Base-by-base conservation (phyloP, 1,284 basidiomycete genomes). In the Peniophora sp. region DNA sequence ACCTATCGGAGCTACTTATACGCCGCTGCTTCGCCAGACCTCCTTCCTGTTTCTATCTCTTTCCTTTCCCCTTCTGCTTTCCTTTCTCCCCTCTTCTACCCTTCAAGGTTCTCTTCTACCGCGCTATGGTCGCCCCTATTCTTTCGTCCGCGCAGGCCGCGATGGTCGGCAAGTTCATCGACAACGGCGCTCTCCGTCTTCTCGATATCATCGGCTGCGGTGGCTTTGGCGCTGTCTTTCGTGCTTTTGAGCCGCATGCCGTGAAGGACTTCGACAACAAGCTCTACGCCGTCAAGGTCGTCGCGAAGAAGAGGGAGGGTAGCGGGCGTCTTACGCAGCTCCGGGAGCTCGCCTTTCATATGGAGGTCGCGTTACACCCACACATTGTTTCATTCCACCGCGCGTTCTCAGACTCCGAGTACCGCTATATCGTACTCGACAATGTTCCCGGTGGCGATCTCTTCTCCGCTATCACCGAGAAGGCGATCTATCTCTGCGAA, bases 181-280 rank as follows among this genome's bases (percentile, higher is more conserved):
- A 92, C 74, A 78, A 83, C 61, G 87, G 83, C 55, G 73, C 82
- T 44, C 81, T 97, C 55, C 84, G 95, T 70, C 88, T 97, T 60
- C 82, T 93, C 61, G 75, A 80, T 52, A 73, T 78, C 47, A 73
- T 93, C 49, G 91, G 88, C 43, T 72, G 81, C 45, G 91, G 91
- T 35, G 83, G 85, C 10, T 92, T 89, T 58, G 89, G 89, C 49
- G 81, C 84, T 51, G 90, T 93, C 57, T 92, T 92, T 69, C 77
- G 79, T 51, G 88, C 84, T 16, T 17, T 41, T 63, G 81, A 48
- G 83, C 27, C 27, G 5, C 27, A 32, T 6, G 27, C 12, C 27
- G 87, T 73, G 64, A 53, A 64, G 66, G 34, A 59, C 58, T n/a
- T 49, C 44, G 58, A 66, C 44, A 65, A 70, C 38, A 69, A 65